Conservation (phyloP, 495 filamentous ascomycete genomes). For the Talaromyces stipitatus region DNA sequence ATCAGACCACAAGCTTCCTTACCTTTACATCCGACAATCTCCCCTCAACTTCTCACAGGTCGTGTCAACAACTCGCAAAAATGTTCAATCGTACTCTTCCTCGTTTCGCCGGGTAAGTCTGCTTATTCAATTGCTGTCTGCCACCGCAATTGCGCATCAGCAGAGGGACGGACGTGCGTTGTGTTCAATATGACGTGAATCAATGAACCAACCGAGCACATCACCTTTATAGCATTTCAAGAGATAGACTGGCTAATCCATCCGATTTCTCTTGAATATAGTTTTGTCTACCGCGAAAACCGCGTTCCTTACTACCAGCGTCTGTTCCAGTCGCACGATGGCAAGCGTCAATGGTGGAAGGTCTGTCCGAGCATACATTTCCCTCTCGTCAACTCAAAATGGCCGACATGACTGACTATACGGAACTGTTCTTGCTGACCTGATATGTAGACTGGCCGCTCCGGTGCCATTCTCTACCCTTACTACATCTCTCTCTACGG, state of each 20-base stretch:
- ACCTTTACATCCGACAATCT: conserved; percentile 19
- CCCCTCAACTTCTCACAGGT: conserved; percentile 18
- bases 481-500: conserved; percentile 68
- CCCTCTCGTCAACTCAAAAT: no score
- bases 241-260: background rate
- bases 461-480: conserved; percentile 58
- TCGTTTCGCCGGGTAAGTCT: conserved; percentile 40
- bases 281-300: conserved; percentile 76
- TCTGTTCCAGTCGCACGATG: conserved; percentile 73
- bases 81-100: conserved; percentile 40
- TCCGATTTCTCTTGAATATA: conserved; percentile 15
- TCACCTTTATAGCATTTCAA: background rate
- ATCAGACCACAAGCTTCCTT: conserved; percentile 5
- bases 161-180: background rate
- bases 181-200: background rate
- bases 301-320: conserved; percentile 78
- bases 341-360: conserved; percentile 79
- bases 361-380: conserved; percentile 61
- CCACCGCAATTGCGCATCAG: background rate
- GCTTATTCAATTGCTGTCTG: background rate
- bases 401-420: no score
- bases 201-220: background rate
- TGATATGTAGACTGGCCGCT: conserved; percentile 53
- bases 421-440: conserved; percentile 1
- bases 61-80: conserved; percentile 22